Evolutionary conservation across 805 yeast species (phyloP), one percentile per base, ranked within the genome.

Genomic region (Ogataea polymorpha): DNA sequence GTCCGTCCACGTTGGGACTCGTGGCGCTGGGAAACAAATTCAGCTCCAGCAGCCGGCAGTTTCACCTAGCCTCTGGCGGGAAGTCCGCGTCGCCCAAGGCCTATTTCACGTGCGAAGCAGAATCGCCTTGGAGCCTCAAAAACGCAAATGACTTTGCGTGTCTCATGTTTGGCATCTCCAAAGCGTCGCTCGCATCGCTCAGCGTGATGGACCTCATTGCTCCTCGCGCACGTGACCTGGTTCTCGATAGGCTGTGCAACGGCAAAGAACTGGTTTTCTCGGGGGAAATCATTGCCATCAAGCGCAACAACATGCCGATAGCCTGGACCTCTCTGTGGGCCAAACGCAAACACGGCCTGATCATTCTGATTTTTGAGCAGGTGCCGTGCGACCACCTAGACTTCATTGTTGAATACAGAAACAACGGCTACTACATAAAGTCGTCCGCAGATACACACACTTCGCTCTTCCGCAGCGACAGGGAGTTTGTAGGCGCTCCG

Each of bases 321-420:
- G 85, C 90, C 1, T 82, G 95, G 85, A 89, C 96, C 9, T 85
- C 96, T 0, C 62, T 90, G 41, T 91, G 96, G 96, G 95, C 93
- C 0, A 89, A 89, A 54, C 69, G 79, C 44, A 79, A 81, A 50
- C 82, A 81, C 3, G 77, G 77, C 32, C 62, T 86, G 41, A 72
- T 89, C 39, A 82, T 88, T 36, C 81, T 93, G 67, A 87, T 87
- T 67, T 82, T 90, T 56, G 96, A 89, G 55, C 93, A 87, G 56
- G 87, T 89, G 21, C 86, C 80, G 2, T 78, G 83, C 55, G 80
- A 75, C 53, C 79, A 82, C n/a, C 69, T 79, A 41, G 86, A 82
- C 54, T 61, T 81, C 8, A 60, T 70, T 9, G 62, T 80, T 17
- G 67, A 67, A 60, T 70, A 74, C 59, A 48, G 65, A 42, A 55